A percentile compares a stretch with the other conserved stretches of the same genome.
phyloP scores from a whole-genome alignment of 2,329 filamentous ascomycete genomes.

The Chaetomiaceae sp. region DNA sequence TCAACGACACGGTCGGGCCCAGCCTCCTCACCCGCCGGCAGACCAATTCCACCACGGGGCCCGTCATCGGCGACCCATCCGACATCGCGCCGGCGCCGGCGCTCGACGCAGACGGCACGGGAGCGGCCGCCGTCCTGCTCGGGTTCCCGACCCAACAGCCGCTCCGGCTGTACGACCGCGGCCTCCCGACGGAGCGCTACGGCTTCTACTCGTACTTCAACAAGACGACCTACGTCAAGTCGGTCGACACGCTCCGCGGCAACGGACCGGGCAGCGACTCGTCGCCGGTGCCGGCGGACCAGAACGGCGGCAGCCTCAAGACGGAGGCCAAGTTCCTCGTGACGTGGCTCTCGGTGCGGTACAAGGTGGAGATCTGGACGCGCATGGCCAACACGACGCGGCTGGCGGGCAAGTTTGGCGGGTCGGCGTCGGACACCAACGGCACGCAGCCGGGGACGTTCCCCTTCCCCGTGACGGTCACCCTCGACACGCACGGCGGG shows the following conservation, averaged over 20 bases:
- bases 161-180: constrained; percentile 79
- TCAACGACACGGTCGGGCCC: constrained; percentile 29
- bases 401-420: constrained; percentile 33
- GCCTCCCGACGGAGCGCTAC: constrained; percentile 76
- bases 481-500: constrained; percentile 60
- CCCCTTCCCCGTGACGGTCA: constrained; percentile 60
- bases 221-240: constrained; percentile 77
- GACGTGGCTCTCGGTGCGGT: constrained; percentile 57
- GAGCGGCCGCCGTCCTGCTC: constrained; percentile 66
- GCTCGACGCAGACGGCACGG: constrained; percentile 64
- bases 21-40: constrained; percentile 12
- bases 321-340: constrained; percentile 52
- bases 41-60: constrained; percentile 6
- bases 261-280: neutral
- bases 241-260: constrained; percentile 32
- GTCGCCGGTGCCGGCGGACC: constrained; percentile 42
- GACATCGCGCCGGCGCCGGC: constrained; percentile 59
- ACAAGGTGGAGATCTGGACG: constrained; percentile 65
- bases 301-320: constrained; percentile 51
- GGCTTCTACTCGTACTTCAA: constrained; percentile 92
- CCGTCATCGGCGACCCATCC: constrained; percentile 38
- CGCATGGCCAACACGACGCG: constrained; percentile 41
- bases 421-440: constrained; percentile 28
- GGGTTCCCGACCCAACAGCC: constrained; percentile 71
- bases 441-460: constrained; percentile 52